Evolutionary conservation across 2,329 filamentous ascomycete species (phyloP), one percentile per base, ranked within the genome.

Genomic region (Paraphoma chrysanthemicola): DNA sequence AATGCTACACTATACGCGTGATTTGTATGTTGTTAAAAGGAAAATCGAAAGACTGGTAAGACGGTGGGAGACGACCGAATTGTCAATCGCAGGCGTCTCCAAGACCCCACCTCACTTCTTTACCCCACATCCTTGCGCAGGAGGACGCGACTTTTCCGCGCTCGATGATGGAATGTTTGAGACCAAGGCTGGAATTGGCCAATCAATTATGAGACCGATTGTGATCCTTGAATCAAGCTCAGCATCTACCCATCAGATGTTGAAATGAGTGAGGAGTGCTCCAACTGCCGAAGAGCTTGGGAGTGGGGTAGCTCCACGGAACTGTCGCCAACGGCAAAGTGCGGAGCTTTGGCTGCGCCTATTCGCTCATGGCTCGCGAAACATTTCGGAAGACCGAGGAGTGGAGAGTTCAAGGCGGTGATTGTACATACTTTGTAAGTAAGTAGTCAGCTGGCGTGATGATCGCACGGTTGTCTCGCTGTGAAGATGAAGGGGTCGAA

Each of bases 251-350:
- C 39, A 29, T 38, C 14, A 10, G 11, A 16, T 43, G 48, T 33
- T 17, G 36, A 28, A 18, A 23, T 23, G 30, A 43, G 8, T 42
- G 18, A 44, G 33, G 51, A 43, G 48, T 44, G 46, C 44, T 54
- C 48, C 59, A 72, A 69, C 67, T 70, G 69, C 67, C 69, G 68
- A 71, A 48, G 55, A 48, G 33, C 44, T 49, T 53, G 64, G 66
- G 68, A 63, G 66, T 33, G 49, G 41, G 41, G 42, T 39, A 66
- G 54, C 57, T 60, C 48, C 51, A 63, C 53, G 51, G 45, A 41
- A 17, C 49, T 18, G 49, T 33, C 36, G 45, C 42, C 51, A 28
- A 30, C 54, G 53, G 56, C 46, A 54, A 52, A 56, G 54, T 54
- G 54, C 61, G 56, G 61, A 62, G 51, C 54, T 60, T 41, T 16